Conservation (phyloP, 2,329 filamentous ascomycete genomes). For the Calonectria pseudoturangicola region DNA sequence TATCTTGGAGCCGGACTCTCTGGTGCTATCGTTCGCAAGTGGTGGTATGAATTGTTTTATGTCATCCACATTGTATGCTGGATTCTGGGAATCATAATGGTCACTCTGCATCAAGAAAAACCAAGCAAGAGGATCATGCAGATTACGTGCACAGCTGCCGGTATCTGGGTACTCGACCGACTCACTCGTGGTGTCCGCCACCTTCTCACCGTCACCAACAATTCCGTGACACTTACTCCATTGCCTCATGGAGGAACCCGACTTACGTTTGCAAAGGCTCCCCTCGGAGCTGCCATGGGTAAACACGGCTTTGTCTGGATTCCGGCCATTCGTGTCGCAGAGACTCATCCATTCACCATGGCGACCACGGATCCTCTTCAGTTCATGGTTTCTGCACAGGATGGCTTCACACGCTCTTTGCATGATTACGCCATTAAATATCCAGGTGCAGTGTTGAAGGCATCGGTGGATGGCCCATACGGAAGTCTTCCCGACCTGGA, state of each 20-base stretch:
- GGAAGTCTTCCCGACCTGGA: conserved; percentile 72
- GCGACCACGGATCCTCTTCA: conserved; percentile 71
- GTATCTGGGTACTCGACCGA: conserved; percentile 72
- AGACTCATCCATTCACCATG: conserved; percentile 80
- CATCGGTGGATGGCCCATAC: conserved; percentile 76
- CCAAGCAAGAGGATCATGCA: conserved; percentile 64
- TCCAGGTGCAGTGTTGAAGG: conserved; percentile 68
- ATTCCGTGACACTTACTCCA: conserved; percentile 71
- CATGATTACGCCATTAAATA: conserved; percentile 70
- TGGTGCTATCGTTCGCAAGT: conserved; percentile 64
- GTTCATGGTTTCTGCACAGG: conserved; percentile 74
- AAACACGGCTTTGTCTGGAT: conserved; percentile 80
- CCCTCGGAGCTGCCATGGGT: conserved; percentile 68
- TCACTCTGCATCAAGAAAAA: conserved; percentile 72
- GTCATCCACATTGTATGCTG: conserved; percentile 70
- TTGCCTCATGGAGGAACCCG: conserved; percentile 73
- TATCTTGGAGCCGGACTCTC: conserved; percentile 67
- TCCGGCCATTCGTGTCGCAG: conserved; percentile 71
- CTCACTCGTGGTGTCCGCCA: conserved; percentile 67
- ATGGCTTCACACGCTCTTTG: conserved; percentile 75
- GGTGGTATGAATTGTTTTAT: conserved; percentile 75
- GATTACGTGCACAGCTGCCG: conserved; percentile 64
- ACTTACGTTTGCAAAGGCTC: conserved; percentile 71
- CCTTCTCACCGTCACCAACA: conserved; percentile 67
- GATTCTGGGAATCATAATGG: conserved; percentile 67